phyloP scores from a whole-genome alignment of 2,329 filamentous ascomycete species.

The Ceratocystis cacaofunesta region DNA sequence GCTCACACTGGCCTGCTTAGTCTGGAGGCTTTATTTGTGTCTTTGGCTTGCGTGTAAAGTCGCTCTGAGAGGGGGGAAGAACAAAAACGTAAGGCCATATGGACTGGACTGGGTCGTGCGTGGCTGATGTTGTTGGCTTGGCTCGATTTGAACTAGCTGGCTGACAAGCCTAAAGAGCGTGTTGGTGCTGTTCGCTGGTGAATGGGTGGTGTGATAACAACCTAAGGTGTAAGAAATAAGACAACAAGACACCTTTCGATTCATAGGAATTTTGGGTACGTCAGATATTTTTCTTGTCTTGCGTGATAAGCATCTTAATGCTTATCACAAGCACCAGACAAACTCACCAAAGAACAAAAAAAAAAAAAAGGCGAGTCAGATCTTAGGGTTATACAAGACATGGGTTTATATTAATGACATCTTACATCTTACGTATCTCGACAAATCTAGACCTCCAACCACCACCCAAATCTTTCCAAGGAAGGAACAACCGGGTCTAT shows the following conservation, averaged over 20 bases:
- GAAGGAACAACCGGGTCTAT: not conserved
- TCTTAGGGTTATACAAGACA: conserved; percentile 5
- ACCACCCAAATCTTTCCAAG: not conserved
- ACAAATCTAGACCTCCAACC: not conserved
- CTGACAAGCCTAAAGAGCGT: not conserved
- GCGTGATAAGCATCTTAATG: not conserved
- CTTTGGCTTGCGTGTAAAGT: not conserved
- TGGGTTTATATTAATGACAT: not conserved
- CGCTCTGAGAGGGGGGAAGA: not conserved
- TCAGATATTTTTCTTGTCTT: not conserved
- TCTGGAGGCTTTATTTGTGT: not conserved
- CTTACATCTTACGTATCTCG: not conserved
- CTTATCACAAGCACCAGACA: not conserved
- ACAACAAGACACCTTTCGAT: not conserved
- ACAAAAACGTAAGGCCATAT: no score
- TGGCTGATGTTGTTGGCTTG: not conserved
- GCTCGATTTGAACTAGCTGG: not conserved
- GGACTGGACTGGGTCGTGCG: not conserved
- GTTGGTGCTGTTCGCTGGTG: not conserved
- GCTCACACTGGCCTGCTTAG: not conserved
- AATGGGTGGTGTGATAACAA: not conserved
- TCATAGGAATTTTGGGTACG: not conserved
- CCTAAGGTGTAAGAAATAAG: not conserved
- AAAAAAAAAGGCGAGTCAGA: not conserved
- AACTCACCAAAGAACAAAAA: not conserved